phyloP scores from a whole-genome alignment of 306 rosid genomes.

The Corylus americana region DNA sequence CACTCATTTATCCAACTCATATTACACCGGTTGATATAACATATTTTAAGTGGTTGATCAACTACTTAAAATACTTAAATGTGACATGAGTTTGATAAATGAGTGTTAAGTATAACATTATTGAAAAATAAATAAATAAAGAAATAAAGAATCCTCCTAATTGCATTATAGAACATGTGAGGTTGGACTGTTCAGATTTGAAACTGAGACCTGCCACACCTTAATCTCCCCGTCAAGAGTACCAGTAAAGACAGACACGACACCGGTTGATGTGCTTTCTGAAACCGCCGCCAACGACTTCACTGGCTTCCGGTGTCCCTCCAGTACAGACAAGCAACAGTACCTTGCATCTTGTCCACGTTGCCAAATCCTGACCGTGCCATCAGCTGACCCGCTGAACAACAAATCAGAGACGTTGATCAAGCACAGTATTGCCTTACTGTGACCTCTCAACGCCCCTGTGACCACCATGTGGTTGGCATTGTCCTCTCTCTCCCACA shows the following conservation, averaged over 20 bases:
- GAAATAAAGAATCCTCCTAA: neutral
- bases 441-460: constrained; percentile 88
- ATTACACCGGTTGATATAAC: too few species aligned
- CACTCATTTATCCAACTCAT: too few species aligned
- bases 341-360: constrained; percentile 53
- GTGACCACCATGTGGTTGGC: constrained; percentile 81
- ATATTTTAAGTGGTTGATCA: too few species aligned
- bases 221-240: constrained; percentile 79
- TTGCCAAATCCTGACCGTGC: constrained; percentile 88
- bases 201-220: constrained; percentile 66
- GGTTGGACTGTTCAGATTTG: neutral
- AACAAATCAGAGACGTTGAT: constrained; percentile 59
- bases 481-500: constrained; percentile 90
- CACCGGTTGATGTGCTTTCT: constrained; percentile 28
- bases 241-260: constrained; percentile 68
- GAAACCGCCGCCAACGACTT: constrained; percentile 58
- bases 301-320: constrained; percentile 76
- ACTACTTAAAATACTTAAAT: too few species aligned
- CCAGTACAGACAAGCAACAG: constrained; percentile 57
- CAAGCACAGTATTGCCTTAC: constrained; percentile 65
- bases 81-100: too few species aligned
- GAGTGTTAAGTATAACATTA: too few species aligned
- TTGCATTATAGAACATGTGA: neutral
- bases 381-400: constrained; percentile 86
- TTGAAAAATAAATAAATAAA: too few species aligned